These are phyloP conservation scores for Fusarium tupiense DNA, from an alignment of 2,329 filamentous ascomycete genomes.

Conservation along the genomic window DNA sequence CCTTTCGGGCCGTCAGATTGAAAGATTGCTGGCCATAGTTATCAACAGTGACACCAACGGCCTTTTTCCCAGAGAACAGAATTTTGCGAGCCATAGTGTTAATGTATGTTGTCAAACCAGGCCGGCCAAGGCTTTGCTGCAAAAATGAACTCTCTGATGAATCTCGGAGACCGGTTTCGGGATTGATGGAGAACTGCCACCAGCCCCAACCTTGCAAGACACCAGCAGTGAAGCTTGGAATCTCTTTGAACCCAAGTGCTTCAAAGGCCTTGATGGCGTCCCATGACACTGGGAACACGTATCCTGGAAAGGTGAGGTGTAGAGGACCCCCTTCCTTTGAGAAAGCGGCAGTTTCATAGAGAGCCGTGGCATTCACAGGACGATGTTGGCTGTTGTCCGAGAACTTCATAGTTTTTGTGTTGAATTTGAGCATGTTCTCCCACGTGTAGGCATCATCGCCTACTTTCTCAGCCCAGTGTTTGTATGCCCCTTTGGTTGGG, in stretches of 20 bases:
- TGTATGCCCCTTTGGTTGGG: background rate
- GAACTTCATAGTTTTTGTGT: background rate
- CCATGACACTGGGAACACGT: background rate
- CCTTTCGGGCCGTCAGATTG: background rate
- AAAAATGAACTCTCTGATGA: background rate
- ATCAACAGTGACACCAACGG: background rate
- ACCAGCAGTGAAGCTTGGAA: slow-evolving; percentile 8
- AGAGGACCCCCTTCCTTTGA: background rate
- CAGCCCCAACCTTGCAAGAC: slow-evolving; percentile 7
- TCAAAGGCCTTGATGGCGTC: background rate
- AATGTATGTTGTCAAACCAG: background rate
- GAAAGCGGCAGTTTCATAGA: background rate
- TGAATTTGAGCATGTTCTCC: background rate
- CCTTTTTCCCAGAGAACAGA: background rate
- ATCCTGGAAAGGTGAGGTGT: background rate
- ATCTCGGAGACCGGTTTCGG: slow-evolving; percentile 4
- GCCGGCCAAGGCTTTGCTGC: background rate
- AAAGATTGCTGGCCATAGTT: background rate
- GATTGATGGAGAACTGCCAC: slow-evolving; percentile 17
- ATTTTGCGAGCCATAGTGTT: background rate
- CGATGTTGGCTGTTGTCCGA: background rate
- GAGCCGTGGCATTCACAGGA: background rate
- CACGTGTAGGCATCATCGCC: background rate
- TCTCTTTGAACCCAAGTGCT: slow-evolving; percentile 1
- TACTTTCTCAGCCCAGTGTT: background rate